Base-by-base conservation (phyloP, 1,284 basidiomycete species). In the Gymnopus androsaceus region DNA sequence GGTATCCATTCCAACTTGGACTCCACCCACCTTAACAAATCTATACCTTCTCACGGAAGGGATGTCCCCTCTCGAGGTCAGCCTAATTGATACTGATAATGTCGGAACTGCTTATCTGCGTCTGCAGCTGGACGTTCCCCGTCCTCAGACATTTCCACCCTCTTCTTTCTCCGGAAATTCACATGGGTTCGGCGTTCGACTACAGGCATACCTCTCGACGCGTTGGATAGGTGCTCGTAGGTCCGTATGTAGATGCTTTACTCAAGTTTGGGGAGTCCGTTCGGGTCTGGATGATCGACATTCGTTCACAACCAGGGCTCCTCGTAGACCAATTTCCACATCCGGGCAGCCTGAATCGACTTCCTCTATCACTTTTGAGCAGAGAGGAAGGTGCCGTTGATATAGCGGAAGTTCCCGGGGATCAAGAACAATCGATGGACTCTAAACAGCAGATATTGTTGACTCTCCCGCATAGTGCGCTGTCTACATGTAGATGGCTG, bases 401-500 rank as follows among this genome's bases (percentile, higher is more conserved):
- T 4, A 8, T 37, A 14, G 12, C 17, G 5, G 12, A 19, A n/a
- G 27, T 36, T 4, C 21, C 9, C 19, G 11, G 12, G 3, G 33
- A 50, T 36, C 30, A 36, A 33, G 33, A 19, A 21, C 5, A 15
- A 14, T 36, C 46, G 17, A 50, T 58, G 70, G 75, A 46, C 69
- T 28, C 48, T n/a, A 2, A 28, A 23, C 25, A 27, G 34, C 7
- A 14, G 15, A 14, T 50, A 27, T 7, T 37, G 6, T n/a, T 50
- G 8, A 30, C 69, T 58, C 71, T 89, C 38, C 85, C 87, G 50
- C 81, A 86, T 54, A 87, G 85, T 15, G 67, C 74, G 11, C 72
- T 89, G 50, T 81, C 65, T 61, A 75, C 80, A 55, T 87, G 87
- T 69, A 77, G 83, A 56, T 87, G 85, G 84, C 64, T 85, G 59